These are phyloP conservation scores for Schizosaccharomyces japonicus DNA, from an alignment of 805 yeast species.

Conservation along the genomic window DNA sequence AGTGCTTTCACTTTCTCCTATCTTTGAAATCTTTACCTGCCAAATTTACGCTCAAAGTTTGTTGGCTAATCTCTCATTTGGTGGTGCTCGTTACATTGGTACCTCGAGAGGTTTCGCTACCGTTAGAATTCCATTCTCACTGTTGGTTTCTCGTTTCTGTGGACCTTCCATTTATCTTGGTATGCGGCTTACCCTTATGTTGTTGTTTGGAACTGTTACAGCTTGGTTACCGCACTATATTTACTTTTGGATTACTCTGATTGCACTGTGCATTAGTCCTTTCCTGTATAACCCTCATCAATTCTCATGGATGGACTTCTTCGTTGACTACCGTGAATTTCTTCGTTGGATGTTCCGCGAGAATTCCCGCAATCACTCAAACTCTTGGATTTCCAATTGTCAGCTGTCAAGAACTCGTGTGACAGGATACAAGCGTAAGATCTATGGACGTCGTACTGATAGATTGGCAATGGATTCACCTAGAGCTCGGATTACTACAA, in stretches of 20 bases:
- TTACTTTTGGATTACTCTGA: constrained; percentile 91
- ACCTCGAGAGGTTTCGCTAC: constrained; percentile 91
- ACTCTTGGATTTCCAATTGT: constrained; percentile 61
- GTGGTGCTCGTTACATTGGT: constrained; percentile 78
- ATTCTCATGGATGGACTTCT: constrained; percentile 86
- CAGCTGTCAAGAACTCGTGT: constrained; percentile 63
- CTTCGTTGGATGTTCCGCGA: constrained; percentile 73
- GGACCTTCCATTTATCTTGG: constrained; percentile 60
- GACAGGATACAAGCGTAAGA: constrained; percentile 70
- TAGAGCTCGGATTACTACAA: constrained; percentile 56
- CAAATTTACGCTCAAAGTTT: constrained; percentile 72
- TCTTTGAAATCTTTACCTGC: constrained; percentile 87
- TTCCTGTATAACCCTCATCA: constrained; percentile 94
- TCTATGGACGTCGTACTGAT: constrained; percentile 43
- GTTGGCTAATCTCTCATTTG: constrained; percentile 53
- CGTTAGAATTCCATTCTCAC: constrained; percentile 46
- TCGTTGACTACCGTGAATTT: constrained; percentile 85
- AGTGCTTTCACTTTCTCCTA: constrained; percentile 58
- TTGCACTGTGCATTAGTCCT: constrained; percentile 77
- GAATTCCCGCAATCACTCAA: constrained; percentile 35
- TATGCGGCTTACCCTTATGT: constrained; percentile 36
- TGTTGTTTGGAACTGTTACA: constrained; percentile 51
- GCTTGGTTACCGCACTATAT: constrained; percentile 87
- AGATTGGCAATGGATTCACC: constrained; percentile 39
- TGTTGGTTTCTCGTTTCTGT: constrained; percentile 54